Evolutionary conservation across 768 basidiomycete genomes (phyloP).

Genomic region (Galerina sulciceps): DNA sequence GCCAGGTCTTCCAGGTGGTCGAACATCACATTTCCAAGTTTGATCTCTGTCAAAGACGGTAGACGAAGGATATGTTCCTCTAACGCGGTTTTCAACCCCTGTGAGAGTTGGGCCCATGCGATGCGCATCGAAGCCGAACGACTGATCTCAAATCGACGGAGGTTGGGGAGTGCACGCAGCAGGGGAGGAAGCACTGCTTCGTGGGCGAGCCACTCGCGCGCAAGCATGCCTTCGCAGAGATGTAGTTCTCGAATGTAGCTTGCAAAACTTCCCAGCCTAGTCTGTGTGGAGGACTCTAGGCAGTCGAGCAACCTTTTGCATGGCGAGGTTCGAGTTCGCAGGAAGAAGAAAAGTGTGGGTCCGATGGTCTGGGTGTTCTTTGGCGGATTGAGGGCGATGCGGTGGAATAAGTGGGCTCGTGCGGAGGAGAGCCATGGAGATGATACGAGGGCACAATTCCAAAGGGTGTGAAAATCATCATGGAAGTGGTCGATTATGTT

Average conservation of each 20-base stretch:
- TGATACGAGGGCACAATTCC: slow-evolving; percentile 30
- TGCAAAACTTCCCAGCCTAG: slow-evolving; percentile 83
- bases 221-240: slow-evolving; percentile 27
- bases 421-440: slow-evolving; percentile 28
- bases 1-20: slow-evolving; percentile 15
- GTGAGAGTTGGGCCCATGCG: slow-evolving; percentile 20
- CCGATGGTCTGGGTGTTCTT: slow-evolving; percentile 3
- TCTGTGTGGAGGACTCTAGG: slow-evolving; percentile 74
- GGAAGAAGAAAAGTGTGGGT: slow-evolving; percentile 7
- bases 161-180: slow-evolving; percentile 21
- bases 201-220: slow-evolving; percentile 23
- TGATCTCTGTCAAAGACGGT: slow-evolving; percentile 23
- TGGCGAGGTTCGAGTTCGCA: slow-evolving; percentile 8
- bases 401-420: slow-evolving; percentile 29
- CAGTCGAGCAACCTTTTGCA: slow-evolving; percentile 14
- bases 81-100: slow-evolving; percentile 18
- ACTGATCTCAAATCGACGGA: slow-evolving; percentile 26
- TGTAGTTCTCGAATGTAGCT: slow-evolving; percentile 25
- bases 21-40: slow-evolving; percentile 24
- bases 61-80: slow-evolving; percentile 17
- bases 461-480: slow-evolving; percentile 21
- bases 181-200: slow-evolving; percentile 23
- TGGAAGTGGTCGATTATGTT: slow-evolving; percentile 28
- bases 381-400: slow-evolving; percentile 24
- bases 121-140: slow-evolving; percentile 25